phyloP scores from a whole-genome alignment of 228 moss, liverwort and hornwort species.

The Sphagnum magellanicum region DNA sequence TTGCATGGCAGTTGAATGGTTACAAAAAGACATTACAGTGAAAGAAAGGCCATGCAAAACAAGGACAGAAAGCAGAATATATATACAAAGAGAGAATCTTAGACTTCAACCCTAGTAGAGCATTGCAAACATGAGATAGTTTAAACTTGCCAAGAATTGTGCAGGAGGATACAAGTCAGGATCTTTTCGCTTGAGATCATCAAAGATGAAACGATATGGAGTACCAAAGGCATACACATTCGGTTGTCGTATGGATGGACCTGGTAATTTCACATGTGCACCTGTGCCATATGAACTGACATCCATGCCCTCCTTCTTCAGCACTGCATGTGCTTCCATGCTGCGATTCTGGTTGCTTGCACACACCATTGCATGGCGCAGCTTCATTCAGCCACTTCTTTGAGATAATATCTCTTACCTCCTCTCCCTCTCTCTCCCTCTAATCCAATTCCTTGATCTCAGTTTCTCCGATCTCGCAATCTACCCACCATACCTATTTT shows the following conservation, averaged over 20 bases:
- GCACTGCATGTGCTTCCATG: slow-evolving; percentile 93
- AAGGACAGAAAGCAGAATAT: too few relatives aligned
- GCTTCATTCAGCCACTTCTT: slow-evolving; percentile 58
- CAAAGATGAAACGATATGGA: slow-evolving; percentile 85
- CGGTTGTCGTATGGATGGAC: slow-evolving; percentile 78
- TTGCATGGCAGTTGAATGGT: too few relatives aligned
- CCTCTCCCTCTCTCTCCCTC: too few relatives aligned
- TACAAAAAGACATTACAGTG: too few relatives aligned
- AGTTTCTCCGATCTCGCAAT: too few relatives aligned
- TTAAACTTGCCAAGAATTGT: too few relatives aligned
- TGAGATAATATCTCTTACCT: too few relatives aligned
- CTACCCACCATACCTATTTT: too few relatives aligned
- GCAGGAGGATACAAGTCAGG: slow-evolving; percentile 75
- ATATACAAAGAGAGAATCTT: too few relatives aligned
- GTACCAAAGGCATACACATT: slow-evolving; percentile 92
- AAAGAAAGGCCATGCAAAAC: too few relatives aligned
- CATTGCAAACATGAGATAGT: not conserved
- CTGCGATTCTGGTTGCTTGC: slow-evolving; percentile 98
- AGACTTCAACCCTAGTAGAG: too few relatives aligned
- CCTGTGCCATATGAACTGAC: slow-evolving; percentile 95
- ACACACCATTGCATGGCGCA: slow-evolving; percentile 99
- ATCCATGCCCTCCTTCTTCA: slow-evolving; percentile 81
- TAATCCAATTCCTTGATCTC: too few relatives aligned
- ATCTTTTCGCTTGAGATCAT: slow-evolving; percentile 83
- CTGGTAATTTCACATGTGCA: slow-evolving; percentile 89